Conservation (phyloP, 805 yeast genomes). For the Lipomyces lipofer region DNA sequence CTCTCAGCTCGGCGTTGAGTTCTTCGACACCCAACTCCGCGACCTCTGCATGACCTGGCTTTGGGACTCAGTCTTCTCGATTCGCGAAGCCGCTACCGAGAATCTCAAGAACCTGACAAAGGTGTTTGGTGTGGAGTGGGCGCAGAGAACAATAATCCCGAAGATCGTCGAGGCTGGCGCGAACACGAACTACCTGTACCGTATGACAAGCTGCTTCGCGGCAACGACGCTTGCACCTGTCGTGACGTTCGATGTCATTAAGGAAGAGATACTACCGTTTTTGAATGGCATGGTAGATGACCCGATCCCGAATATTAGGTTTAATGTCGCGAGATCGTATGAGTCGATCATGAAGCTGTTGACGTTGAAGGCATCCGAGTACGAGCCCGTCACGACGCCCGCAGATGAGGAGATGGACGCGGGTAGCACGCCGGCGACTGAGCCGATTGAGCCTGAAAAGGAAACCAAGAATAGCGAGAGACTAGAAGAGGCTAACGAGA, state of each 20-base stretch:
- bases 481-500: conserved; percentile 32
- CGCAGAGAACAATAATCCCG: conserved; percentile 76
- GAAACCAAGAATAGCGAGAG: conserved; percentile 5
- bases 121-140: conserved; percentile 94
- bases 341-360: conserved; percentile 60
- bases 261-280: conserved; percentile 74
- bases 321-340: conserved; percentile 88
- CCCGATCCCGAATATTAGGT: conserved; percentile 91
- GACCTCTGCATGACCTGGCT: conserved; percentile 94
- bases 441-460: neutral
- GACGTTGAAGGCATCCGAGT: conserved; percentile 32
- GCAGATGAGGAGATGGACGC: conserved; percentile 30
- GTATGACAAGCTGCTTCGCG: conserved; percentile 88
- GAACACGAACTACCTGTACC: conserved; percentile 73
- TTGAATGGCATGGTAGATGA: conserved; percentile 70
- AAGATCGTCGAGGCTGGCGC: conserved; percentile 64
- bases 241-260: conserved; percentile 57
- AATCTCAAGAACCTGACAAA: conserved; percentile 77
- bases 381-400: conserved; percentile 9
- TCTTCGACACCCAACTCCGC: conserved; percentile 89
- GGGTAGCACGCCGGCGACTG: conserved; percentile 20
- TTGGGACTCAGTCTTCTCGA: conserved; percentile 96
- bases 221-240: conserved; percentile 80
- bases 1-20: conserved; percentile 87
- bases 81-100: conserved; percentile 91